Evolutionary conservation across 768 basidiomycete species (phyloP), one percentile per base, ranked within the genome.

Genomic region (Boletus reticulatus): DNA sequence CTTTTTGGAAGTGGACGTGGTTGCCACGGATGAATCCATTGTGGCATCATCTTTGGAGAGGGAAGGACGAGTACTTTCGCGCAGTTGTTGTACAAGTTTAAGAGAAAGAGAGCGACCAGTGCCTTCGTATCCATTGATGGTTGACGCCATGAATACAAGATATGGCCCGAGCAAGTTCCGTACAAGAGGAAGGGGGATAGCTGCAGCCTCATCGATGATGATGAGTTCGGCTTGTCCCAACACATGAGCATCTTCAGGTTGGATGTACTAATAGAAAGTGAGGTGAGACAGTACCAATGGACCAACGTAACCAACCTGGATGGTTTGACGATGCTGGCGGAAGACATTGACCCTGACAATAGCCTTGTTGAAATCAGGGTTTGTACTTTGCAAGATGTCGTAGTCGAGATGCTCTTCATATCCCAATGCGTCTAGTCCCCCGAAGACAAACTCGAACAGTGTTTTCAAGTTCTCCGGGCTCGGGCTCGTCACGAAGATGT

Each of bases 341-440:
- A 95, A 98, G 38, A 98, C 77, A 68, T 98, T 96, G 31, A 98
- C 94, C 43, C 96, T 78, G 0, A 99, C 96, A 63, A 98, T 93
- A 1, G 94, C 94, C 65, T 94, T 94, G 67, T 90, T 91, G 65
- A 94, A 92, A 52, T 97, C 95, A 0, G 93, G 87, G 68, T 92
- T 92, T n/a, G 90, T 93, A 58, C 91, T 94, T 71, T 96, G 93
- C 36, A 89, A 84, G 57, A 98, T 93, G 65, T 98, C 97, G 61
- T 98, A 99, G 65, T 98, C 96, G 48, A 97, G 79, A 73, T 98
- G 96, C 69, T 98, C 97, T 72, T 98, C 94, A 67, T 95, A 99
- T 1, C 94, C 94, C 36, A 98, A 74, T 3, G 82, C 89, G 67
- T 98, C 96, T 76, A 99, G 76, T 1, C 96, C 97, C 69, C 97